phyloP scores from a whole-genome alignment of 2,329 filamentous ascomycete genomes.

The Talaromyces sp. region DNA sequence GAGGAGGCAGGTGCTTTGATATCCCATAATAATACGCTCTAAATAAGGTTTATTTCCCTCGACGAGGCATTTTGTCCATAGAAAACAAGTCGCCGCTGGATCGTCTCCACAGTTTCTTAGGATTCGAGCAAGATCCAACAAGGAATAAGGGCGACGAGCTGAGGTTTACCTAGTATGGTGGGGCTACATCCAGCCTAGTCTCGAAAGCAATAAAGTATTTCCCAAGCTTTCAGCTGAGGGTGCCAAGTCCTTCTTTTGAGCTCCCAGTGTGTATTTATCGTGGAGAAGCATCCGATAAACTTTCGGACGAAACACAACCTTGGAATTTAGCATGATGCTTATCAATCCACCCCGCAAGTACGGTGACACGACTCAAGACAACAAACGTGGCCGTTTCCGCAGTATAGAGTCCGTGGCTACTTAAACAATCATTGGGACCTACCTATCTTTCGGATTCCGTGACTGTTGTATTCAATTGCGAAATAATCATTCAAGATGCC shows the following conservation, averaged over 20 bases:
- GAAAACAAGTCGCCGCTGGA: no score
- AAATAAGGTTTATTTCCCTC: neutral
- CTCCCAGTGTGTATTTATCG: neutral
- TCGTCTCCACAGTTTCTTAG: neutral
- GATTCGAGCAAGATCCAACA: neutral
- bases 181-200: neutral
- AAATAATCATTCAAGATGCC: conserved; percentile 6
- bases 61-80: neutral
- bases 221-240: neutral
- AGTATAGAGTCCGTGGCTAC: neutral
- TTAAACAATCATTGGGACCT: neutral
- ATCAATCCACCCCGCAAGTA: neutral
- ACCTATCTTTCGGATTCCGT: neutral
- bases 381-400: neutral
- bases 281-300: neutral
- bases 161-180: neutral
- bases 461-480: neutral
- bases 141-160: neutral
- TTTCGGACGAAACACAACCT: neutral
- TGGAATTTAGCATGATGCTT: neutral
- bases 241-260: neutral
- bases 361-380: neutral
- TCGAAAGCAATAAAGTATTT: neutral
- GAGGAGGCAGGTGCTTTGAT: neutral
- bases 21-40: neutral